Base-by-base conservation (phyloP, 1,284 basidiomycete genomes). In the Meira nashicola region DNA sequence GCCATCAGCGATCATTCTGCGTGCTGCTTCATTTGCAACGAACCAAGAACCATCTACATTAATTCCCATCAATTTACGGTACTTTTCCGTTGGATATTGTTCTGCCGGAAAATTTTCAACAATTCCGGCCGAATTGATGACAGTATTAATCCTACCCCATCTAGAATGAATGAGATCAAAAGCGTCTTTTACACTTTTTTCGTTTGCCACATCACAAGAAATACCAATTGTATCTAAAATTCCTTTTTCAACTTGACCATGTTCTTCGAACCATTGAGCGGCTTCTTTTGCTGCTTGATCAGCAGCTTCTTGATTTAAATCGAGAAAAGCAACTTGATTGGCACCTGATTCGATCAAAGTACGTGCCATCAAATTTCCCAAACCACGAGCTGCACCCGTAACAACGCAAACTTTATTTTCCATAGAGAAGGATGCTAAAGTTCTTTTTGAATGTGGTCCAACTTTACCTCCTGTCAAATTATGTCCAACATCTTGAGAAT, bases 331-430 rank as follows among this genome's bases (percentile, higher is more conserved):
- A 39, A 96, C 80, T 54, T 84, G 83, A 44, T 86, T 88, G 77
- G 90, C 91, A 55, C 91, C 92, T 83, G 89, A 89, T 80, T 89
- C 86, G 67, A 93, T 77, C 79, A 96, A 91, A 8, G 91, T 91
- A 56, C 87, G 85, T 71, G 68, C 72, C 39, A 74, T 71, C 40
- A 73, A 23, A 60, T 74, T 71, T 25, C 72, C 72, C 40, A 74
- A 68, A 12, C 93, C 93, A 71, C 89, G 84, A 15, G 91, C 93
- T 55, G 88, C 94, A 55, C 93, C 93, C n/a, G 93, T 97, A 57
- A 97, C 86, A 67, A 94, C 82, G 80, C 89, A 92, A 51, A 93
- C 90, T 87, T 95, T 79, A 57, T 71, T 65, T 49, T 70, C 50
- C 50, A 73, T 71, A 28, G 66, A 68, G 37, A 73, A 65, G 54